These are phyloP conservation scores for Trichoderma orchidacearum DNA, from an alignment of 495 filamentous ascomycete species.

Conservation along the genomic window DNA sequence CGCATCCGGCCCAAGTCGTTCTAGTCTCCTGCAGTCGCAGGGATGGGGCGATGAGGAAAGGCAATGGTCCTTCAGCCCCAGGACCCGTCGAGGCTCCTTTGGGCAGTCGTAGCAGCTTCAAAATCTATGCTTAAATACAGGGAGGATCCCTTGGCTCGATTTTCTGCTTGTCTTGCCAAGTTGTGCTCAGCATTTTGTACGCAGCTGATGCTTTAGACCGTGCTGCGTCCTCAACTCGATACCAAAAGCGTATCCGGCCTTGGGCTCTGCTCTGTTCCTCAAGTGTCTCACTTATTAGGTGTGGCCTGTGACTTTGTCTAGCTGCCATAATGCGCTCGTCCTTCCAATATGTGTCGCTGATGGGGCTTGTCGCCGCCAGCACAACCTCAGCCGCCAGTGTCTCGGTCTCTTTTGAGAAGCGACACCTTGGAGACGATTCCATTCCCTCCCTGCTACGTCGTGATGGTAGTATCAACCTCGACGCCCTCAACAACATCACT, in stretches of 20 bases:
- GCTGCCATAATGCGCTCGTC: not conserved
- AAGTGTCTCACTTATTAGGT: too few relatives aligned
- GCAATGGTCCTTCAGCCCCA: not conserved
- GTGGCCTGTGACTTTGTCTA: too few relatives aligned
- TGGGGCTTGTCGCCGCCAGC: not conserved
- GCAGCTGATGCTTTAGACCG: too few relatives aligned
- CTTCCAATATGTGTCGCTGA: not conserved
- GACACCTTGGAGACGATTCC: not conserved
- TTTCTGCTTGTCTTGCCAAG: not conserved
- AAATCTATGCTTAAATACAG: not conserved
- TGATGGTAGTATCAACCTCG: slow-evolving; percentile 16
- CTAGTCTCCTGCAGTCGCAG: not conserved
- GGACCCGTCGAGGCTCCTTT: too few relatives aligned
- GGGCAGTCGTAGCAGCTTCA: not conserved
- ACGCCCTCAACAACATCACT: slow-evolving; percentile 28
- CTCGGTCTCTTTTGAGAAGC: not conserved
- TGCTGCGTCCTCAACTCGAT: too few relatives aligned
- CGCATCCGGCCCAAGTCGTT: not conserved
- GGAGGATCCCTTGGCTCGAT: not conserved
- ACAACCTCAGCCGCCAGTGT: not conserved
- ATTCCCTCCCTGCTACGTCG: slow-evolving; percentile 4
- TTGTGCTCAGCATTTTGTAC: too few relatives aligned
- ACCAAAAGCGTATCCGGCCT: too few relatives aligned
- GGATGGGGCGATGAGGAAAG: not conserved
- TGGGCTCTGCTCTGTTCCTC: too few relatives aligned